phyloP scores from a whole-genome alignment of 139 green algal genomes.

The Auxenochlorella pyrenoidosa region DNA sequence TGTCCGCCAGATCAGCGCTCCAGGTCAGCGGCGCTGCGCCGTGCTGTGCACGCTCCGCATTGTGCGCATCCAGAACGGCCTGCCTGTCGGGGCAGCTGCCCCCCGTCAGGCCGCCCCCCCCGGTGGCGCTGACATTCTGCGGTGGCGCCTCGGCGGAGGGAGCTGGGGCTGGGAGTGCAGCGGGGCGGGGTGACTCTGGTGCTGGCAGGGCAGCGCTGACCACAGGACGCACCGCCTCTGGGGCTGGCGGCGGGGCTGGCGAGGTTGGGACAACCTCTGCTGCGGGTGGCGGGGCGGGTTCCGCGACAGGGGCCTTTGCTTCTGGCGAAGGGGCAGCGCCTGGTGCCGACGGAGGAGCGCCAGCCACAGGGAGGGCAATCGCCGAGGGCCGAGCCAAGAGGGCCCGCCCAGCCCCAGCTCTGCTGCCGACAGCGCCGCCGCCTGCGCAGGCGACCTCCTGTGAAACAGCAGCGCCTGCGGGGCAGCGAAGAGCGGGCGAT shows the following conservation, averaged over 20 bases:
- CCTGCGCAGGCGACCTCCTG: too few species aligned
- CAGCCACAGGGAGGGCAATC: background rate
- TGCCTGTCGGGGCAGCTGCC: constrained; percentile 38
- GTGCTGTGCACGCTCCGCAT: constrained; percentile 6
- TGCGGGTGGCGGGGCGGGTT: background rate
- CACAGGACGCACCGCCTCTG: background rate
- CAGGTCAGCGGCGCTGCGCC: constrained; percentile 39
- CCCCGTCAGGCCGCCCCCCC: background rate
- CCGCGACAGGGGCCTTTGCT: background rate
- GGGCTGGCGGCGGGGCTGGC: background rate
- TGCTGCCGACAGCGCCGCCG: too few species aligned
- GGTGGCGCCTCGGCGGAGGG: background rate
- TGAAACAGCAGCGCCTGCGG: too few species aligned
- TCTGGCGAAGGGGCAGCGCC: background rate
- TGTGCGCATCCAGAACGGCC: constrained; percentile 30
- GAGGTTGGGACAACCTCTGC: background rate
- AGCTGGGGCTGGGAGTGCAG: background rate
- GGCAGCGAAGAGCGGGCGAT: too few species aligned
- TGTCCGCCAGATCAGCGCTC: constrained; percentile 26
- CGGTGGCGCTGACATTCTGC: background rate
- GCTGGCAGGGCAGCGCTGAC: too few species aligned
- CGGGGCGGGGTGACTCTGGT: background rate
- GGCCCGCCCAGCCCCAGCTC: background rate
- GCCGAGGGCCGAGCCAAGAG: background rate
- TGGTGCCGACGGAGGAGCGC: background rate